Evolutionary conservation across 1,139 yeast genomes (phyloP), one percentile per base, ranked within the genome.

Genomic region (Arxiozyma bovina): DNA sequence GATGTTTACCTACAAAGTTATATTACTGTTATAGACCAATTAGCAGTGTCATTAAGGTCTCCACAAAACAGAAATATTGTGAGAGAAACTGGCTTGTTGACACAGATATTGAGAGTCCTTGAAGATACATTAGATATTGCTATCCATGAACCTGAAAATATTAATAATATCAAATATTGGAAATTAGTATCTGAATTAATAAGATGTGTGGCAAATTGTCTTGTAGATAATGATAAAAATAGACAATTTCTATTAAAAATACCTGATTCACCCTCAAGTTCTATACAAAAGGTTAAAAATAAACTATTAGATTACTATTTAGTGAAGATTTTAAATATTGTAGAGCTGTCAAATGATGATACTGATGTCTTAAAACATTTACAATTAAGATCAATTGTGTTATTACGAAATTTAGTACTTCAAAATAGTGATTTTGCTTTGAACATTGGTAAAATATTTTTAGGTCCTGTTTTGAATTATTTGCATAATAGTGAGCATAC

Each of bases 181-280:
- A 57, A 55, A 38, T 25, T 69, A 41, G 53, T 58, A 17, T 64
- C 69, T 17, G 71, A 68, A 52, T 25, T 67, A 40, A 57, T 64
- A 2, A 62, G 71, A 53, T 66, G 69, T 50, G 52, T 68, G 7
- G 71, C 71, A 0, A 69, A 69, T 54, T 50, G 64, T 30, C 49
- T 69, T 20, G 66, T 65, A 1, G 71, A 69, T 54, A 65, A 67
- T 52, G 66, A 67, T 52, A 46, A 42, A 1, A 69, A 69, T 48
- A 58, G 72, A 43, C 51, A 56, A 20, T 45, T 60, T n/a, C 51
- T 67, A 18, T 38, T 60, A 15, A 55, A 57, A 4, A 53, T 54
- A n/a, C 54, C 55, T 2, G 51, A 55, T 17, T 56, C 45, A 2
- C 18, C 41, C 2, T 7, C 46, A n/a, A 45, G 23, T 8, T 38